Conservation (phyloP, 306 rosid species). For the Dalbergia oliveri region DNA sequence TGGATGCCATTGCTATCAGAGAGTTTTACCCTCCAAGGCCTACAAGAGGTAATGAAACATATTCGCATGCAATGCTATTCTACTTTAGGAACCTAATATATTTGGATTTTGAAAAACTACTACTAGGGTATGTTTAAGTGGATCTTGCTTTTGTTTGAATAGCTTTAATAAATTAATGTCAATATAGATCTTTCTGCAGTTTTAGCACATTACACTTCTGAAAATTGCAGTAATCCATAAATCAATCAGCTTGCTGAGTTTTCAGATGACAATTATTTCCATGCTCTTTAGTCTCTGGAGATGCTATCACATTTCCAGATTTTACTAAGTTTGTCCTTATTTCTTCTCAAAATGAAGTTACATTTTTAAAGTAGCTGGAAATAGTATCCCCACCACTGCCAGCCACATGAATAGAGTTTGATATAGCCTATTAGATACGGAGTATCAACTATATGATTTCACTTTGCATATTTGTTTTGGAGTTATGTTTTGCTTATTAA, state of each 20-base stretch:
- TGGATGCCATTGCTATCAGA: slow-evolving; percentile 94
- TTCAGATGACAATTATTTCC: not conserved
- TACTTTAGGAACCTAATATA: not conserved
- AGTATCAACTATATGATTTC: slow-evolving; percentile 3
- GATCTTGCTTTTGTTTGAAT: not conserved
- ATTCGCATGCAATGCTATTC: slow-evolving; percentile 2
- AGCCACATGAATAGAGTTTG: not conserved
- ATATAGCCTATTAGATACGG: not conserved
- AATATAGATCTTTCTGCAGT: slow-evolving; percentile 26
- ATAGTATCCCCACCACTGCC: not conserved
- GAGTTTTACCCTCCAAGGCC: slow-evolving; percentile 74
- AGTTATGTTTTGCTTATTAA: not conserved
- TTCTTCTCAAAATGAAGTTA: not conserved
- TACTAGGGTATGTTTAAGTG: not conserved
- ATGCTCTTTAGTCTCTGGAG: not conserved
- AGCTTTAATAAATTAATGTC: not conserved
- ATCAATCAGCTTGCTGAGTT: slow-evolving; percentile 18
- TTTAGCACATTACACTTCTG: not conserved
- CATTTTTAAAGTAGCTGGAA: not conserved
- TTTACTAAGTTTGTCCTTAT: not conserved
- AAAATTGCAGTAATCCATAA: not conserved
- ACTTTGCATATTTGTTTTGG: slow-evolving; percentile 2
- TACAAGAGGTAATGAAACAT: slow-evolving; percentile 70
- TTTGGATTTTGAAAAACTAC: not conserved
- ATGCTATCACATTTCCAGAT: not conserved